Conservation (phyloP, 2,329 filamentous ascomycete species). For the Lasiodiplodia hormozganensis region DNA sequence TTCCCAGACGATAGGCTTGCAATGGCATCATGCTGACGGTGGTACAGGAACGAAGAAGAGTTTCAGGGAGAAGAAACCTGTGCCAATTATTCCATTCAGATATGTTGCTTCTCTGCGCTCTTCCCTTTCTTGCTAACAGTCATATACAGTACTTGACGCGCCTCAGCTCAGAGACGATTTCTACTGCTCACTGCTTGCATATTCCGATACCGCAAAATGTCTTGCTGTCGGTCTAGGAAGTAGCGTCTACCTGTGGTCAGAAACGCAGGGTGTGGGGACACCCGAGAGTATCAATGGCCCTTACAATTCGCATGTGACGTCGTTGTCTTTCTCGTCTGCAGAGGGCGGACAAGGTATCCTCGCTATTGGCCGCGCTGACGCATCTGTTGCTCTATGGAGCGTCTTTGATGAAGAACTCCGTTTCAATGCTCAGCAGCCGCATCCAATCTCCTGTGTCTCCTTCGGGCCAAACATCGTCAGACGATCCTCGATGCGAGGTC, state of each 20-base stretch:
- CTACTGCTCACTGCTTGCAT: constrained; percentile 91
- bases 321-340: constrained; percentile 86
- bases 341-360: constrained; percentile 80
- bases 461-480: constrained; percentile 73
- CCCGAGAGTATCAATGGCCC: constrained; percentile 62
- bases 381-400: constrained; percentile 79
- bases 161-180: constrained; percentile 91
- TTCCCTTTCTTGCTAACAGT: constrained; percentile 40
- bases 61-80: constrained; percentile 43
- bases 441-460: constrained; percentile 77
- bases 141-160: constrained; percentile 79
- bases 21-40: constrained; percentile 31
- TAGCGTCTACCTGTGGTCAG: constrained; percentile 88
- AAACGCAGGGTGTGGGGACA: constrained; percentile 70
- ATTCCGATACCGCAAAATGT: constrained; percentile 74
- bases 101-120: constrained; percentile 50
- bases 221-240: constrained; percentile 84
- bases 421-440: constrained; percentile 76
- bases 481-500: constrained; percentile 57
- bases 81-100: constrained; percentile 81
- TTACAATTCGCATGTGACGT: constrained; percentile 69
- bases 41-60: constrained; percentile 37
- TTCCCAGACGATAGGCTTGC: background rate
- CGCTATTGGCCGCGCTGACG: constrained; percentile 81
- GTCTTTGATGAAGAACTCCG: constrained; percentile 72